Base-by-base conservation (phyloP, 2,329 filamentous ascomycete species). In the Ophiognomonia clavigignenti-juglandacearum region DNA sequence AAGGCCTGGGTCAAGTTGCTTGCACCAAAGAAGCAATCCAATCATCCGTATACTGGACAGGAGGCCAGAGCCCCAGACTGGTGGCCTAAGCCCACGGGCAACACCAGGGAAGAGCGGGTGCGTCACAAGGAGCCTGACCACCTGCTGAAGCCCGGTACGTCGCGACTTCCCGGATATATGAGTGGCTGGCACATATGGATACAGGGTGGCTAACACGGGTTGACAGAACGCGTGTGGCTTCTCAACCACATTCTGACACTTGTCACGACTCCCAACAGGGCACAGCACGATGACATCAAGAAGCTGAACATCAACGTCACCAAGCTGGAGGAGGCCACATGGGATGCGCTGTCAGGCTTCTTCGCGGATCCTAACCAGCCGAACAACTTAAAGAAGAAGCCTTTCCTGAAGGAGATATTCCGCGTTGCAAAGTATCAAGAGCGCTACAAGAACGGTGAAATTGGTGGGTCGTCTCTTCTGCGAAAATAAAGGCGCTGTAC, bases 1-100 rank as follows among this genome's bases (percentile, higher is more conserved):
- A 90, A 89, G 61, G 82, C 79, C 10, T 89, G 85, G 79, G 82
- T 90, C 50, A 88, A 88, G 59, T 73, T 80, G 2, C 79, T 89
- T 2, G 84, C 86, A 56, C 86, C 86, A 0, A 88, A 86, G 65
- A 90, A 90, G 63, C 85, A 88, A 62, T 83, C 83, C 0, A 83
- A 78, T 16, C 81, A 86, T 56, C 85, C 86, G 0, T 90, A 90
- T 58, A 85, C 82, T 1, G 72, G 74, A n/a, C 77, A 75, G 26
- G 75, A 83, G 38, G 74, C 75, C 26, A 81, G 78, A 54, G 77
- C 77, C 1, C 80, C 82, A 0, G 75, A 77, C 43, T 86, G 83
- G 83, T 86, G 83, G 83, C 82, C 82, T 3, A 71, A 75, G 58
- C 66, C 71, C 6, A 74, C 75, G 73, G 70, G 76, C 0, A 58